Conservation (phyloP, 257 asterid species). For the Salvia miltiorrhiza region DNA sequence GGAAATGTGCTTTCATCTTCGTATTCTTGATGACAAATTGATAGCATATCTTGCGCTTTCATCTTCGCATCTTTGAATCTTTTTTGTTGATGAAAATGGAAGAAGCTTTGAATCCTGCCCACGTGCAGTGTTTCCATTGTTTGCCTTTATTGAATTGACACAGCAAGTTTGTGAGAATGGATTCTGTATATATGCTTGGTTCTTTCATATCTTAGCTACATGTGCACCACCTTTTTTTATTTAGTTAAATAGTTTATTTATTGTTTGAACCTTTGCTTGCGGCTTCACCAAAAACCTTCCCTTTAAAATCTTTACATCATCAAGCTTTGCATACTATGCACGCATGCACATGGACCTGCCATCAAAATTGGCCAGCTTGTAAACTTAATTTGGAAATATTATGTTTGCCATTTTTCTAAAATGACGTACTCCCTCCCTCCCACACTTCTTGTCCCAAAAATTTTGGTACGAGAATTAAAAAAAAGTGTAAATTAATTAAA, state of each 20-base stretch:
- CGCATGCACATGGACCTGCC: background rate
- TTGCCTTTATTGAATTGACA: conserved; percentile 23
- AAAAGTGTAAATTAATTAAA: too few relatives aligned
- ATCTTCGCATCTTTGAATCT: background rate
- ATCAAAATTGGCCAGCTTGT: background rate
- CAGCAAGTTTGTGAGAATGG: conserved; percentile 17
- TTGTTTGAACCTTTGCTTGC: conserved; percentile 17
- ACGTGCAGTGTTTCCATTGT: conserved; percentile 17
- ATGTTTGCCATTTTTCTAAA: background rate
- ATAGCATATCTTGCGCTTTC: background rate
- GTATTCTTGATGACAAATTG: background rate
- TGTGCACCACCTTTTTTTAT: background rate
- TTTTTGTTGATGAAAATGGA: background rate
- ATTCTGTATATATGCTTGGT: background rate
- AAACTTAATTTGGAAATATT: background rate
- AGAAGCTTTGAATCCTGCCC: conserved; percentile 12
- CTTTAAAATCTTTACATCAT: conserved; percentile 6
- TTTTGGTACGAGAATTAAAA: too few relatives aligned
- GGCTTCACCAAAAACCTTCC: conserved; percentile 8
- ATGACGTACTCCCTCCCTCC: too few relatives aligned
- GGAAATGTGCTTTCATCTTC: background rate
- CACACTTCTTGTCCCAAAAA: too few relatives aligned
- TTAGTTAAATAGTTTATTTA: background rate
- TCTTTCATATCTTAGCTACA: conserved; percentile 2
- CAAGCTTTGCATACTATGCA: conserved; percentile 19